These are phyloP conservation scores for Dissophora globulifera DNA, from an alignment of 192 early-diverging fungal species.

Conservation along the genomic window DNA sequence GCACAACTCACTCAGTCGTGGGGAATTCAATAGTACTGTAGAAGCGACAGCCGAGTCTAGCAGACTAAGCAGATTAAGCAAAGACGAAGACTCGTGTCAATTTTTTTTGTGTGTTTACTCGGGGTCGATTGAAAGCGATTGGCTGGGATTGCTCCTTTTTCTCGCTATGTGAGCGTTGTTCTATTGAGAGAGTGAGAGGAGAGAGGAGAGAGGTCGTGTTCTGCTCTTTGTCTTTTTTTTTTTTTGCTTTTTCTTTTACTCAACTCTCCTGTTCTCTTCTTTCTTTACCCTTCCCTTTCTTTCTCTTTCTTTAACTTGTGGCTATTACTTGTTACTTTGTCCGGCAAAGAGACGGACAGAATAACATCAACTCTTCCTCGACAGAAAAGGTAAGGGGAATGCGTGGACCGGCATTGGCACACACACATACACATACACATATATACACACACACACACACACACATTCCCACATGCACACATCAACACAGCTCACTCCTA, in stretches of 20 bases:
- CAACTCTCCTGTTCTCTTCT: background rate
- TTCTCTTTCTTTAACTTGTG: background rate
- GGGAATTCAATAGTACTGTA: too few relatives aligned
- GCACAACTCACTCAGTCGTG: too few relatives aligned
- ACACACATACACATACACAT: constrained; percentile 9
- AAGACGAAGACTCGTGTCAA: background rate
- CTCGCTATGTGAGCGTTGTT: too few relatives aligned
- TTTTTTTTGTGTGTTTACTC: constrained; percentile 9
- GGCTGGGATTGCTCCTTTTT: constrained; percentile 9
- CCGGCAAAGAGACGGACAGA: constrained; percentile 6
- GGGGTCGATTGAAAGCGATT: too few relatives aligned
- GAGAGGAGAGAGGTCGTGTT: background rate
- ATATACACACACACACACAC: constrained; percentile 13
- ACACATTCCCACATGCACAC: background rate
- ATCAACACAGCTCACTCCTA: constrained; percentile 1
- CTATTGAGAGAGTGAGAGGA: background rate
- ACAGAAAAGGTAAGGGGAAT: constrained; percentile 25
- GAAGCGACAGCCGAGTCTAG: background rate
- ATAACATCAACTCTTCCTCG: background rate
- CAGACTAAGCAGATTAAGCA: background rate
- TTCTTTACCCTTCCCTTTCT: constrained; percentile 1
- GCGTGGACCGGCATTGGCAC: constrained; percentile 4
- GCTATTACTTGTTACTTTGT: constrained; percentile 11
- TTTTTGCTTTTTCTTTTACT: constrained; percentile 10
- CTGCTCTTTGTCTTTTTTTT: background rate